phyloP scores from a whole-genome alignment of 1,284 basidiomycete genomes.

The Malassezia globosa region DNA sequence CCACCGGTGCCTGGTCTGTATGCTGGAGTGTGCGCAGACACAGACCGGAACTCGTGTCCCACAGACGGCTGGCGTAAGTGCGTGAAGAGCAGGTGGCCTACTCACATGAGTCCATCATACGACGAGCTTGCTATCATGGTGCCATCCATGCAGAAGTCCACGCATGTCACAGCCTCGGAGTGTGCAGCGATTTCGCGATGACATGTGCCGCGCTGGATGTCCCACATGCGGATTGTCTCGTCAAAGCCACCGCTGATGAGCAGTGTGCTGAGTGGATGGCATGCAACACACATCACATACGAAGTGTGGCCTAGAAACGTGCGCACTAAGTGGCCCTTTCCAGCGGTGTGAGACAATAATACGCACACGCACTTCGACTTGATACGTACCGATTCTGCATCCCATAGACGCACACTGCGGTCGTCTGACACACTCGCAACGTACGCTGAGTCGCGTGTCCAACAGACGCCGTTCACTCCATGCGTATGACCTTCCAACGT shows the following conservation, averaged over 20 bases:
- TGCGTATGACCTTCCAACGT: slow-evolving; percentile 20
- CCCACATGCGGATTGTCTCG: slow-evolving; percentile 89
- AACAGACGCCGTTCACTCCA: slow-evolving; percentile 36
- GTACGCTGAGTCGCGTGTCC: slow-evolving; percentile 32
- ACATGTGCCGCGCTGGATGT: slow-evolving; percentile 58
- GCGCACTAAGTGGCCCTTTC: slow-evolving; percentile 17
- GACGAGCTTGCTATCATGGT: slow-evolving; percentile 83
- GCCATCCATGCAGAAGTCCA: slow-evolving; percentile 86
- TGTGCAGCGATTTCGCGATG: slow-evolving; percentile 61
- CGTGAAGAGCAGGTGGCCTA: too few relatives aligned
- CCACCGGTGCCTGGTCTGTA: slow-evolving; percentile 84
- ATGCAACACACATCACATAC: slow-evolving; percentile 83
- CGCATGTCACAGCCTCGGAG: slow-evolving; percentile 86
- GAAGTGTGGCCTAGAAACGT: slow-evolving; percentile 70
- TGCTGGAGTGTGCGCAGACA: slow-evolving; percentile 94
- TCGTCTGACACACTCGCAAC: slow-evolving; percentile 39
- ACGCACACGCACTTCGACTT: too few relatives aligned
- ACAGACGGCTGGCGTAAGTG: slow-evolving; percentile 48
- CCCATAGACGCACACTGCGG: slow-evolving; percentile 25
- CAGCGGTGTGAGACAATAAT: not conserved
- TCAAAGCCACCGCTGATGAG: slow-evolving; percentile 86
- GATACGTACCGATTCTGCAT: slow-evolving; percentile 20
- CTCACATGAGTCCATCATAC: slow-evolving; percentile 91
- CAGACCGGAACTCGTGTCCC: slow-evolving; percentile 91
- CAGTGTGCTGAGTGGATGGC: slow-evolving; percentile 74